These are phyloP conservation scores for Solanum virginianum DNA, from an alignment of 257 asterid species.

Conservation along the genomic window DNA sequence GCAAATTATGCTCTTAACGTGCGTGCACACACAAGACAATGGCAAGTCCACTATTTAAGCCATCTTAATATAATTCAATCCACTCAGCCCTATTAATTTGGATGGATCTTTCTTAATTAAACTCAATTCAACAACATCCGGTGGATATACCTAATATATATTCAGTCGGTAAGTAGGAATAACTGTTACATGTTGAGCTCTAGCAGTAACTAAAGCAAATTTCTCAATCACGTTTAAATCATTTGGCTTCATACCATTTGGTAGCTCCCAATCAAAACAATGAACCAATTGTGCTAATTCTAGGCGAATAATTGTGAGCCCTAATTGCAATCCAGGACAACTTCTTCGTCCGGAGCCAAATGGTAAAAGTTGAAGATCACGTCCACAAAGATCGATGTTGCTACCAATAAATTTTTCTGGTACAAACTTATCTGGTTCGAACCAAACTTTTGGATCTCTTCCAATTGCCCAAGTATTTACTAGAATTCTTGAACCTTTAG, in stretches of 20 bases:
- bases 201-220: too few relatives aligned
- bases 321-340: conserved; percentile 3
- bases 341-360: background rate
- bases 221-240: too few relatives aligned
- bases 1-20: too few relatives aligned
- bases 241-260: too few relatives aligned
- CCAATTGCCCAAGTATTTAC: conserved; percentile 4
- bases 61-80: background rate
- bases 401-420: background rate
- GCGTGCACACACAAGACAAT: background rate
- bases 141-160: background rate
- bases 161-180: too few relatives aligned
- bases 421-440: background rate
- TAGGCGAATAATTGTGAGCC: background rate
- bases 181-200: too few relatives aligned
- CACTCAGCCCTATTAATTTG: background rate
- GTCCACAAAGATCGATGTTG: conserved; percentile 1
- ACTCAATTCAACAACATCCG: too few relatives aligned
- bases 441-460: conserved; percentile 1
- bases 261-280: background rate
- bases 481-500: background rate
- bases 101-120: background rate
- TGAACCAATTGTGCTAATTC: conserved; percentile 2
- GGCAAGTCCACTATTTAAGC: background rate
- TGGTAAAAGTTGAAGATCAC: background rate